Evolutionary conservation across 495 filamentous ascomycete species (phyloP).

Genomic region (Stereocaulon alpinum): DNA sequence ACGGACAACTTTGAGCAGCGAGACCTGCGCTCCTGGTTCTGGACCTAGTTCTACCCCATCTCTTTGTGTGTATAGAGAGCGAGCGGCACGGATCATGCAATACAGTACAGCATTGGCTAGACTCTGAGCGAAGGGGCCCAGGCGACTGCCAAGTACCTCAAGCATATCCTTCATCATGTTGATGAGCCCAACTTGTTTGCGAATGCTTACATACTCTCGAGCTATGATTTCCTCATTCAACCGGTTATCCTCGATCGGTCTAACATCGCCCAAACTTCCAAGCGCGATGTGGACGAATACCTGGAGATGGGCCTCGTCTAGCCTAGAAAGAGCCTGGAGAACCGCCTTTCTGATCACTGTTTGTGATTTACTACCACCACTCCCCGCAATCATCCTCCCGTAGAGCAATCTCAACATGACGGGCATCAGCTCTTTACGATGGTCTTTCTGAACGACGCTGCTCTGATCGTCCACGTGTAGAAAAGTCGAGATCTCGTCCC

Average conservation of each 20-base stretch:
- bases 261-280: slow-evolving; percentile 51
- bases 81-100: slow-evolving; percentile 63
- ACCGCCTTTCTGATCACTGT: slow-evolving; percentile 59
- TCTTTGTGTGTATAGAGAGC: slow-evolving; percentile 36
- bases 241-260: slow-evolving; percentile 42
- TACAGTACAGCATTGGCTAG: slow-evolving; percentile 68
- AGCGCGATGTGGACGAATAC: slow-evolving; percentile 77
- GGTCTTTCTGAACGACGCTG: slow-evolving; percentile 60
- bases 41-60: slow-evolving; percentile 19
- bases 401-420: slow-evolving; percentile 82
- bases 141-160: slow-evolving; percentile 61
- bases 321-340: slow-evolving; percentile 47
- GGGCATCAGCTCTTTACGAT: slow-evolving; percentile 64
- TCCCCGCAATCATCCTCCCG: slow-evolving; percentile 74
- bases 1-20: slow-evolving; percentile 56
- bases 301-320: slow-evolving; percentile 55
- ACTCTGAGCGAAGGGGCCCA: slow-evolving; percentile 48
- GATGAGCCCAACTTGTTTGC: slow-evolving; percentile 78
- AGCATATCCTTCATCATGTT: slow-evolving; percentile 89
- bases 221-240: slow-evolving; percentile 41
- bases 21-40: slow-evolving; percentile 11
- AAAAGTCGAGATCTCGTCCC: slow-evolving; percentile 80
- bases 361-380: slow-evolving; percentile 43
- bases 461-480: slow-evolving; percentile 62
- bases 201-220: slow-evolving; percentile 44